These are phyloP conservation scores for Lactifluus subvellereus DNA, from an alignment of 768 basidiomycete species.

Conservation along the genomic window DNA sequence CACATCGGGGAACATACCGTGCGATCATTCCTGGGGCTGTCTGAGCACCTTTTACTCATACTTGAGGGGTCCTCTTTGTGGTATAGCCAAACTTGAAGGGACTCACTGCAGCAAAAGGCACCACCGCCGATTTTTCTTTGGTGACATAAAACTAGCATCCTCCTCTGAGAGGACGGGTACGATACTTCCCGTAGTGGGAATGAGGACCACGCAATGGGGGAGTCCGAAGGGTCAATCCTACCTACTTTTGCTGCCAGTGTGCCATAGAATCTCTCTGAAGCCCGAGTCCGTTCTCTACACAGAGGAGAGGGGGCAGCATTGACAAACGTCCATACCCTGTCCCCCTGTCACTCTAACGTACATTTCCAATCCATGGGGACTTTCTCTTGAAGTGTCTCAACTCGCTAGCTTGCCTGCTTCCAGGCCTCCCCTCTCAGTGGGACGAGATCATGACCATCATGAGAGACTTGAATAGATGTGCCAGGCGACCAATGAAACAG, in stretches of 20 bases:
- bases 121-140: not conserved
- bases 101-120: not conserved
- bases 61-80: too few relatives aligned
- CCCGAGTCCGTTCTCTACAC: conserved; percentile 7
- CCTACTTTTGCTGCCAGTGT: not conserved
- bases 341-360: conserved; percentile 15
- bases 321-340: not conserved
- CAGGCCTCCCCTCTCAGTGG: not conserved
- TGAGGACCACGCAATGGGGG: not conserved
- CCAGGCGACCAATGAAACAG: too few relatives aligned
- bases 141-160: not conserved
- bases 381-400: conserved; percentile 22
- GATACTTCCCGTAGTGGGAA: conserved; percentile 11
- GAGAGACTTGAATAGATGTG: too few relatives aligned
- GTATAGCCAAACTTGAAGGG: too few relatives aligned
- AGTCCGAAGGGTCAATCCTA: conserved; percentile 9
- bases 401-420: not conserved
- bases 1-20: conserved; percentile 9
- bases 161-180: not conserved
- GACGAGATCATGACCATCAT: too few relatives aligned
- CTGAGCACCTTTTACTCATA: conserved; percentile 3
- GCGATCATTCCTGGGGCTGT: conserved; percentile 12
- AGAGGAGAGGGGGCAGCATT: not conserved
- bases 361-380: conserved; percentile 9
- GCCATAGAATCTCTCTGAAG: not conserved